Percentiles rank a stretch among this genome's conserved stretches.
phyloP scores from a whole-genome alignment of 371 early-diverging fungal genomes.

The Dichotomocladium elegans region DNA sequence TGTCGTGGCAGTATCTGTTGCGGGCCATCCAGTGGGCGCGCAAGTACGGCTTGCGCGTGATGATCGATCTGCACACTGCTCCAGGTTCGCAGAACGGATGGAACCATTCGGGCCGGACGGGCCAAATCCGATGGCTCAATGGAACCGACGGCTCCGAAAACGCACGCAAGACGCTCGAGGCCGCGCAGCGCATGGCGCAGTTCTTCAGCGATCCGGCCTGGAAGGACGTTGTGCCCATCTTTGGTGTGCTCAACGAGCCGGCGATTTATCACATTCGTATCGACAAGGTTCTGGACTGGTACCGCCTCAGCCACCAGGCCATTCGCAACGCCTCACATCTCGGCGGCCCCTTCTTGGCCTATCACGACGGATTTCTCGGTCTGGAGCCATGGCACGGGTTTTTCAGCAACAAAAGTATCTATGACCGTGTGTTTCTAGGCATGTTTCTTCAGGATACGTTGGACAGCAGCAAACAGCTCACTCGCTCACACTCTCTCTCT shows the following conservation, averaged over 20 bases:
- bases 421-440: constrained; percentile 21
- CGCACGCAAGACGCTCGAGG: constrained; percentile 27
- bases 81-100: constrained; percentile 81
- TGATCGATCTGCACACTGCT: constrained; percentile 72
- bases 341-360: constrained; percentile 34
- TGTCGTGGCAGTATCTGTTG: constrained; percentile 53
- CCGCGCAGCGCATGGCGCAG: constrained; percentile 30
- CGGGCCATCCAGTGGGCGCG: constrained; percentile 64
- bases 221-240: constrained; percentile 45
- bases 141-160: constrained; percentile 33
- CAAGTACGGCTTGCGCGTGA: constrained; percentile 64
- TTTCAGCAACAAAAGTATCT: constrained; percentile 22
- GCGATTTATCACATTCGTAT: constrained; percentile 22
- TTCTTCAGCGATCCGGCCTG: constrained; percentile 47
- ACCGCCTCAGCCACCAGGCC: constrained; percentile 25
- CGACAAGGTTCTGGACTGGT: constrained; percentile 27
- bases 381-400: constrained; percentile 33
- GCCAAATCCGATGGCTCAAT: constrained; percentile 45
- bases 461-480: no score
- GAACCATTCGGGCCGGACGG: constrained; percentile 63
- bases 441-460: background rate
- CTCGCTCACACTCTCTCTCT: no score
- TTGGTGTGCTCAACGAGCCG: constrained; percentile 53
- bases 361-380: constrained; percentile 44
- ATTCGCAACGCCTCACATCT: constrained; percentile 25